Evolutionary conservation across 495 filamentous ascomycete species (phyloP).

Genomic region (Aspergillus saccharolyticus): DNA sequence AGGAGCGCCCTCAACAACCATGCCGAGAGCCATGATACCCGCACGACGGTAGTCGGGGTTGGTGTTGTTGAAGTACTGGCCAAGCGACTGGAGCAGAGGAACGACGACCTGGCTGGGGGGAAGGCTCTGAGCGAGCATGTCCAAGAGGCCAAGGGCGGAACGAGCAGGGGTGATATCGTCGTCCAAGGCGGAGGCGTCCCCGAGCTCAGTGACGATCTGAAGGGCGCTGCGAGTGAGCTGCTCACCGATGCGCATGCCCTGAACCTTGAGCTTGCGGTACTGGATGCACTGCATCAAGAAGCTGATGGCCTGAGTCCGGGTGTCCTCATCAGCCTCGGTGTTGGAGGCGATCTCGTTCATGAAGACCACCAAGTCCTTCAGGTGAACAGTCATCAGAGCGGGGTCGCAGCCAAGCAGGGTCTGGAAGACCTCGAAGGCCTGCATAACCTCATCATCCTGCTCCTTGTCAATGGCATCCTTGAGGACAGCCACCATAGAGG

Average conservation of each 20-base stretch:
- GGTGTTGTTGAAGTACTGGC: conserved; percentile 65
- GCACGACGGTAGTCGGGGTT: conserved; percentile 79
- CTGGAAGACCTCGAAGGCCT: conserved; percentile 96
- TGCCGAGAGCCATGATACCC: conserved; percentile 85
- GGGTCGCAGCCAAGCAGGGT: conserved; percentile 87
- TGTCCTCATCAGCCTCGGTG: conserved; percentile 71
- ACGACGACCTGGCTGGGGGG: conserved; percentile 94
- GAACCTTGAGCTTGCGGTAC: conserved; percentile 93
- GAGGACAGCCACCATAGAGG: conserved; percentile 83
- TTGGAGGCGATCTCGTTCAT: conserved; percentile 84
- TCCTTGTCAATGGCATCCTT: conserved; percentile 71
- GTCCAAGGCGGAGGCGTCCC: conserved; percentile 62
- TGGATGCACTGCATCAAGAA: conserved; percentile 90
- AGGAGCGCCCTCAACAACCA: conserved; percentile 92
- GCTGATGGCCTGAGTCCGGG: conserved; percentile 79
- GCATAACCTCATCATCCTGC: conserved; percentile 80
- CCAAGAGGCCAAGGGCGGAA: conserved; percentile 81
- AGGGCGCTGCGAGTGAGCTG: conserved; percentile 80
- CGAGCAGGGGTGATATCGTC: conserved; percentile 87
- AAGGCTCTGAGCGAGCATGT: conserved; percentile 78
- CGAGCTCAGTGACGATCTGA: conserved; percentile 82
- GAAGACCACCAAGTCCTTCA: conserved; percentile 86
- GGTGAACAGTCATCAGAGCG: conserved; percentile 74
- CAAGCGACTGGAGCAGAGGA: conserved; percentile 78
- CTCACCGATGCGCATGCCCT: conserved; percentile 75